Evolutionary conservation across 208 protist species (phyloP).

Genomic region (Entamoeba dispar): DNA sequence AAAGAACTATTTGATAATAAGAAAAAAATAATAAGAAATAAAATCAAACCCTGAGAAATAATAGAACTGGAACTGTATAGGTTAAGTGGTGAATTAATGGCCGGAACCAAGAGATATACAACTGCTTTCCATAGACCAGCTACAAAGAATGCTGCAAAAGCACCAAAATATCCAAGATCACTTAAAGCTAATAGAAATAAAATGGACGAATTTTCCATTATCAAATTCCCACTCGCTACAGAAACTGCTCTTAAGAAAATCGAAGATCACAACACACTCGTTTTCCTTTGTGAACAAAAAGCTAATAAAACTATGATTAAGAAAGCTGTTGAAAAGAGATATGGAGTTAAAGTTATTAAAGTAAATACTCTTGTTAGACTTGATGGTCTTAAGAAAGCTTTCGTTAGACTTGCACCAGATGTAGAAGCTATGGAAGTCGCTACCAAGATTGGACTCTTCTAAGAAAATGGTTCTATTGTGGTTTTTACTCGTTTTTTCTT

Average conservation of each 20-base stretch:
- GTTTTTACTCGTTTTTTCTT: too few species aligned
- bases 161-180: not conserved
- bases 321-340: slow-evolving; percentile 80
- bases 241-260: slow-evolving; percentile 97
- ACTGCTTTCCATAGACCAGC: not conserved
- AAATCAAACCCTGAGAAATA: too few species aligned
- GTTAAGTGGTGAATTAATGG: not conserved
- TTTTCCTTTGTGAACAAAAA: slow-evolving; percentile 85
- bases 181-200: not conserved
- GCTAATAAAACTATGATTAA: slow-evolving; percentile 92
- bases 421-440: slow-evolving; percentile 12
- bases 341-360: slow-evolving; percentile 77
- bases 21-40: too few species aligned
- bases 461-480: not conserved
- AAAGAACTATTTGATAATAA: too few species aligned
- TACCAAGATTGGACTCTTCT: slow-evolving; percentile 15
- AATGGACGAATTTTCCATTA: slow-evolving; percentile 59
- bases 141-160: not conserved
- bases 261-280: slow-evolving; percentile 97
- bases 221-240: slow-evolving; percentile 85
- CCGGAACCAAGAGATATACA: not conserved
- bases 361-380: slow-evolving; percentile 87
- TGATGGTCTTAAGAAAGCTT: slow-evolving; percentile 19
- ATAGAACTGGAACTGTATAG: too few species aligned
- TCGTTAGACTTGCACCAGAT: not conserved